A percentile compares a stretch with the other conserved stretches of the same genome.
Conservation (phyloP, 176 grass and related monocot species). For the Musa troglodytarum region DNA sequence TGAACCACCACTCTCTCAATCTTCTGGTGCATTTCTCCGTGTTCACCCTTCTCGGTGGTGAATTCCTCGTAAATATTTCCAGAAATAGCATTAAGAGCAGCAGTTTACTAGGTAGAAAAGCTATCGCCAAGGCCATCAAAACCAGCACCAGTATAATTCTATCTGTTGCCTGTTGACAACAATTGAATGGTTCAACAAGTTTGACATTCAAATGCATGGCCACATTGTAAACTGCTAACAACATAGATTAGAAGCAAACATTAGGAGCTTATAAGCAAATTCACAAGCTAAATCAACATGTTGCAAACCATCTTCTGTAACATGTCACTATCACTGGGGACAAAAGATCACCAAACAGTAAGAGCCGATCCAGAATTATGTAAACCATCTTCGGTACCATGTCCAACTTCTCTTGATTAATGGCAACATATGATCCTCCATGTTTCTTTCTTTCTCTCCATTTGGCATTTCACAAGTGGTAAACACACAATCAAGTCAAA, state of each 20-base stretch:
- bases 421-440: too few species aligned
- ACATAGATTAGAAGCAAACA: not conserved
- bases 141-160: conserved; percentile 56
- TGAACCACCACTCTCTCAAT: conserved; percentile 96
- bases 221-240: not conserved
- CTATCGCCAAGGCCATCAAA: conserved; percentile 47
- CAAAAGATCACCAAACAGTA: too few species aligned
- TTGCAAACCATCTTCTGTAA: not conserved
- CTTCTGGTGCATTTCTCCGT: conserved; percentile 80
- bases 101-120: conserved; percentile 48
- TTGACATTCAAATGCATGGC: not conserved
- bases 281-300: not conserved
- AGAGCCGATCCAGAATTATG: too few species aligned
- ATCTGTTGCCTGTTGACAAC: conserved; percentile 49
- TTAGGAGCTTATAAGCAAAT: not conserved
- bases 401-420: too few species aligned
- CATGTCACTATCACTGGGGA: too few species aligned
- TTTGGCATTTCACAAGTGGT: too few species aligned
- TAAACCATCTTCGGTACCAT: too few species aligned
- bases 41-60: conserved; percentile 49
- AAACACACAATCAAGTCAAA: too few species aligned
- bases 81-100: conserved; percentile 54
- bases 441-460: too few species aligned
- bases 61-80: conserved; percentile 74
- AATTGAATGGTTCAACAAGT: not conserved